A percentile compares a stretch with the other conserved stretches of the same genome.
Conservation (phyloP, 352 stramenopile genomes). For the Globisporangium alternatum region DNA sequence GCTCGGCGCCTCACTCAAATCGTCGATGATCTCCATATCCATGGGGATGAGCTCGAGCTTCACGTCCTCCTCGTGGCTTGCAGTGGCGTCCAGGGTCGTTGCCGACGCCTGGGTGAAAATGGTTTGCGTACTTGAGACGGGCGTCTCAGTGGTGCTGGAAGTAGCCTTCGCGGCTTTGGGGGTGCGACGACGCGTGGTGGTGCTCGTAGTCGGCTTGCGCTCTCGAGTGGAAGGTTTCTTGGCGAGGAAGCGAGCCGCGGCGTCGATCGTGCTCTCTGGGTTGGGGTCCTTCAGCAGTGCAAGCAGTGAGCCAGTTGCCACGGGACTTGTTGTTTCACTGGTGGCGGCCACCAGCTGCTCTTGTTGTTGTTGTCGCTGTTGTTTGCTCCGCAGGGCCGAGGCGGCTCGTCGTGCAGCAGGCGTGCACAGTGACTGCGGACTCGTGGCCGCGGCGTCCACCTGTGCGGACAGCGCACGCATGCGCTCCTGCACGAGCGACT, state of each 20-base stretch:
- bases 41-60: background rate
- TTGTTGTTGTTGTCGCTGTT: background rate
- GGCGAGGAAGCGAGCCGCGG: background rate
- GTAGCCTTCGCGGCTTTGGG: background rate
- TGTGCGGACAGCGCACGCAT: constrained; percentile 33
- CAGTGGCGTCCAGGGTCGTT: background rate
- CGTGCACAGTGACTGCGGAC: constrained; percentile 12
- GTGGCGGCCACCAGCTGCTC: background rate
- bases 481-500: constrained; percentile 60
- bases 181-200: background rate
- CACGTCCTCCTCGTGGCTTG: background rate
- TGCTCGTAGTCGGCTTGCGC: background rate
- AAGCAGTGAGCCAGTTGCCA: constrained; percentile 7
- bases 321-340: no score
- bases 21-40: constrained; percentile 25
- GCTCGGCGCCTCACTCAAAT: constrained; percentile 45
- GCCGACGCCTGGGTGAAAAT: background rate
- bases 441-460: constrained; percentile 12
- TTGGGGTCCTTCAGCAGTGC: constrained; percentile 11
- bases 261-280: background rate
- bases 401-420: background rate
- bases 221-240: background rate
- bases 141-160: background rate
- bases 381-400: constrained; percentile 2
- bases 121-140: background rate